A percentile compares a stretch with the other conserved stretches of the same genome.
Evolutionary conservation across 441 rosid species (phyloP).

Genomic region (Syzygium malaccense): DNA sequence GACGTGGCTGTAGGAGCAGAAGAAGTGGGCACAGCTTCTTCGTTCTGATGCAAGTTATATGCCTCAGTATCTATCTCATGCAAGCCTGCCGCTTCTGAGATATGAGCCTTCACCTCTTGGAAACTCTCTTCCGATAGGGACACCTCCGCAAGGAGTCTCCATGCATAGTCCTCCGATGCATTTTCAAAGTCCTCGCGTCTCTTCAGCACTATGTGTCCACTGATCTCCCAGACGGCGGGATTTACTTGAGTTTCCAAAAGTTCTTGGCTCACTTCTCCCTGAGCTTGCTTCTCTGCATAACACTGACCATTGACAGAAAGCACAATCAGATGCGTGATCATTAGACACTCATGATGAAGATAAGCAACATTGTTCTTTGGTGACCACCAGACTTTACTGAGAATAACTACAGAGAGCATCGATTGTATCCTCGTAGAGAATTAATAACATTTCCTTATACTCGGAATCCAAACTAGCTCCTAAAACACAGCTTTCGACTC

Average conservation of each 20-base stretch:
- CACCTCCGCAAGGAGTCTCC: conserved; percentile 23
- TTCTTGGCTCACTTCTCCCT: conserved; percentile 21
- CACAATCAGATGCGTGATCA: not conserved
- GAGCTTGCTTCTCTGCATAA: conserved; percentile 27
- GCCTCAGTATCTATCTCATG: not conserved
- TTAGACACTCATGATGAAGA: not conserved
- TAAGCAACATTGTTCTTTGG: not conserved
- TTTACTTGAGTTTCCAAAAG: conserved; percentile 21
- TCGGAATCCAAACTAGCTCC: not conserved
- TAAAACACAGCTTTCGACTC: not conserved
- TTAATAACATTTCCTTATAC: not conserved
- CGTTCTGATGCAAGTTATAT: not conserved
- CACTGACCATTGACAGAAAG: conserved; percentile 4
- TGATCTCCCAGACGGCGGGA: conserved; percentile 26
- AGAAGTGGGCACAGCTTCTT: conserved; percentile 3
- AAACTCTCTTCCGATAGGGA: conserved; percentile 22
- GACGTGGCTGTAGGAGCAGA: conserved; percentile 1
- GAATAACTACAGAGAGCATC: not conserved
- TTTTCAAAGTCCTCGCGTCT: conserved; percentile 13
- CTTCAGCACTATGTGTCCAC: conserved; percentile 30
- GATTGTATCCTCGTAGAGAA: not conserved
- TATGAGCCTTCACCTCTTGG: conserved; percentile 16
- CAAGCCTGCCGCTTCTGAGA: conserved; percentile 14
- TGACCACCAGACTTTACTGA: not conserved
- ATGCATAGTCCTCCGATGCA: conserved; percentile 13